Percentiles rank a stretch among this genome's conserved stretches.
Conservation (phyloP, 1,139 yeast genomes). For the Protomyces pachydermus region DNA sequence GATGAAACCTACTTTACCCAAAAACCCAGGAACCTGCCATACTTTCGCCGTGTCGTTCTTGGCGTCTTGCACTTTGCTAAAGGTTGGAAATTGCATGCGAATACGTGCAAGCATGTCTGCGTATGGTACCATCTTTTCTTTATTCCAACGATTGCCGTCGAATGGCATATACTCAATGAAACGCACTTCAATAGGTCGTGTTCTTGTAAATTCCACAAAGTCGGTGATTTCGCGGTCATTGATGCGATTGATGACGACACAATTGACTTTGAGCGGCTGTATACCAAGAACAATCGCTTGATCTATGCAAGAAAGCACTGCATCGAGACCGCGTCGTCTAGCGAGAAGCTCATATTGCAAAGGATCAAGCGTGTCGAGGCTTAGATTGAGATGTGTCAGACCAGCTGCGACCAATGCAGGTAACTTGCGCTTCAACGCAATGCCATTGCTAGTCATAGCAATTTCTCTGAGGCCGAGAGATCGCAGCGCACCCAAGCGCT, state of each 20-base stretch:
- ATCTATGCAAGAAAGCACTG: constrained; percentile 45
- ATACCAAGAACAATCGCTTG: constrained; percentile 45
- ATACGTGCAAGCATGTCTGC: constrained; percentile 43
- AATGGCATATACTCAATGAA: constrained; percentile 56
- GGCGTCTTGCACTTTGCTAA: constrained; percentile 25
- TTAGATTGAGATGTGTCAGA: constrained; percentile 46
- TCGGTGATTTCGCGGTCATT: constrained; percentile 50
- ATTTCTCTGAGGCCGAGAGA: constrained; percentile 44
- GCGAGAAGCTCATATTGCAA: constrained; percentile 49
- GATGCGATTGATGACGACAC: constrained; percentile 48
- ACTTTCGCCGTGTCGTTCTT: constrained; percentile 46
- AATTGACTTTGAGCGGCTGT: constrained; percentile 47
- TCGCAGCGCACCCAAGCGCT: constrained; percentile 39
- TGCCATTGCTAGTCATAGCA: constrained; percentile 50
- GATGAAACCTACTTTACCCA: constrained; percentile 48
- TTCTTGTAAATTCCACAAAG: constrained; percentile 44
- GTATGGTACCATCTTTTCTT: constrained; percentile 45
- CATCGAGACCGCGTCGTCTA: constrained; percentile 46
- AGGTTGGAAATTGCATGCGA: constrained; percentile 35
- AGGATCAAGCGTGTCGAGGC: constrained; percentile 48
- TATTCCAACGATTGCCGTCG: constrained; percentile 50
- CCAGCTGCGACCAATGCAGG: constrained; percentile 44
- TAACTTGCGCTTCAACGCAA: constrained; percentile 47
- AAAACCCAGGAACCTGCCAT: constrained; percentile 42
- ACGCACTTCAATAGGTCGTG: constrained; percentile 45